Conservation (phyloP, 306 rosid genomes). For the cucumber (Cucumis sativus) region Cucumber_9930_V3 NC_026658.2:16384501-16385000, state of each 20-base stretch:
- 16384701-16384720: slow-evolving; percentile 78
- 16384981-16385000: too few relatives aligned
- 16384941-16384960: too few relatives aligned
- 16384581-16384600: slow-evolving; percentile 90
- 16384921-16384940: too few relatives aligned
- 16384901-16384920: too few relatives aligned
- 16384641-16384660: slow-evolving; percentile 86
- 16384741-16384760: slow-evolving; percentile 9
- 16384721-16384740: slow-evolving; percentile 98
- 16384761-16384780: background rate
- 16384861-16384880: too few relatives aligned
- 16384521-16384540: slow-evolving; percentile 81
- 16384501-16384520: slow-evolving; percentile 93
- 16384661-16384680: slow-evolving; percentile 79
- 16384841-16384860: too few relatives aligned
- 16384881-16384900: too few relatives aligned
- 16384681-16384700: slow-evolving; percentile 92
- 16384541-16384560: slow-evolving; percentile 71
- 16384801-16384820: too few relatives aligned
- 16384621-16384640: slow-evolving; percentile 58
- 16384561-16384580: slow-evolving; percentile 90
- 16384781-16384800: background rate
- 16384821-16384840: too few relatives aligned
- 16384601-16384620: slow-evolving; percentile 88
- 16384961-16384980: too few relatives aligned